Evolutionary conservation across 2,329 filamentous ascomycete genomes (phyloP), one percentile per base, ranked within the genome.

Genomic region (Curvularia lunata): DNA sequence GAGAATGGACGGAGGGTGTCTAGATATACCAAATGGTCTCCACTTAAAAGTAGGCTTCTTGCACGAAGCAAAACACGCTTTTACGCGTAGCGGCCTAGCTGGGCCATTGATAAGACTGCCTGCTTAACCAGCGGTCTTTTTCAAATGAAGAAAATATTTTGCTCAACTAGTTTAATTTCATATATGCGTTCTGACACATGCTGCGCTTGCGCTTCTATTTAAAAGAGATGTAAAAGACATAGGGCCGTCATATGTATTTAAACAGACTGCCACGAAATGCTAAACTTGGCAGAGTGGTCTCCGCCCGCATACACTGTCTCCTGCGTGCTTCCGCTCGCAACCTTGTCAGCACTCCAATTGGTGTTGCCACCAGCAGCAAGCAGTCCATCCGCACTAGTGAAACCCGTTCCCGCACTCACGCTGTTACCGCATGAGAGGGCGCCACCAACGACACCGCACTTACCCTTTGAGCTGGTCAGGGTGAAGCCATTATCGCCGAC

Each of bases 381-480:
- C 8, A 70, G 70, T 2, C 70, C 73, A 4, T 74, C 69, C 4
- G 68, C 63, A 42, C 63, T 71, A 2, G 73, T 77, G 60, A 84
- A 84, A 0, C 77, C 72, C 0, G 79, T 80, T 3, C 75, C 73
- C 4, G 70, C 69, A 8, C 71, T 76, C 5, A 83, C 79, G n/a
- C 78, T 74, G 2, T 79, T 78, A 4, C 79, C 84, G 69, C 88
- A 90, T 13, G 77, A 81, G 41, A 90, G 80, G 5, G 76, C 77
- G n/a, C 81, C 82, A 3, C 78, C 74, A 4, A 82, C 77, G 45
- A 90, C 79, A 1, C 81, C 83, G 63, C 88, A 91, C 30, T 73
- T 73, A 23, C 74, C 74, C 62, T 75, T 75, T 8, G 69, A 72
- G 16, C 63, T 69, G 4, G 59, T 58, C 18, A 82, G 45, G 10